Conservation (phyloP, 495 filamentous ascomycete species). For the Penicillium bialowiezense region DNA sequence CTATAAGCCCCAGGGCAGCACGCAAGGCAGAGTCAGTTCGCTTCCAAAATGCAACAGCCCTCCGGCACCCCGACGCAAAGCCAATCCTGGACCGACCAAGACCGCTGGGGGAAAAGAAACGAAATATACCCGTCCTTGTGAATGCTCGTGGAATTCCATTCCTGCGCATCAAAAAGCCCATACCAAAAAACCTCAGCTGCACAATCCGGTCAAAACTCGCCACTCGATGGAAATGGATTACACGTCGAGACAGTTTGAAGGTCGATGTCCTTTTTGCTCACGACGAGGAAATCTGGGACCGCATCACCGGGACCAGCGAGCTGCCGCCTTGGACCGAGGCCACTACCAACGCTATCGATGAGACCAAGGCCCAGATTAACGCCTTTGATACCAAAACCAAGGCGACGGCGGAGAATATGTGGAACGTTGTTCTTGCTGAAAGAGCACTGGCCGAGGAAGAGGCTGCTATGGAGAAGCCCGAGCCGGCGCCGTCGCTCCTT, state of each 20-base stretch:
- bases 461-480: slow-evolving; percentile 13
- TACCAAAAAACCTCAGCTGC: slow-evolving; percentile 54
- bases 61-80: slow-evolving; percentile 36
- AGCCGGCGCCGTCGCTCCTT: too few species aligned
- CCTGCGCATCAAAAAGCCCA: slow-evolving; percentile 67
- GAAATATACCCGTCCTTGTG: slow-evolving; percentile 59
- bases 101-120: slow-evolving; percentile 47
- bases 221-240: slow-evolving; percentile 35
- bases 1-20: slow-evolving; percentile 21
- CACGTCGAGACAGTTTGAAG: slow-evolving; percentile 28
- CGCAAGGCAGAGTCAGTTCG: slow-evolving; percentile 26
- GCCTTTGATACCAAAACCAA: slow-evolving; percentile 17
- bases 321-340: slow-evolving; percentile 22
- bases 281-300: slow-evolving; percentile 61
- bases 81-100: slow-evolving; percentile 44
- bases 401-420: slow-evolving; percentile 36
- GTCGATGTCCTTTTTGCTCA: slow-evolving; percentile 39
- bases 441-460: slow-evolving; percentile 36
- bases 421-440: slow-evolving; percentile 43
- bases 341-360: slow-evolving; percentile 12
- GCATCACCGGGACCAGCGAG: slow-evolving; percentile 25
- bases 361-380: slow-evolving; percentile 16
- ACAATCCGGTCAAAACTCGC: slow-evolving; percentile 54
- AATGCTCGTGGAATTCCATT: slow-evolving; percentile 62
- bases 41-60: slow-evolving; percentile 26